Conservation (phyloP, 176 grass and related monocot genomes). For the Zoysia japonica region DNA sequence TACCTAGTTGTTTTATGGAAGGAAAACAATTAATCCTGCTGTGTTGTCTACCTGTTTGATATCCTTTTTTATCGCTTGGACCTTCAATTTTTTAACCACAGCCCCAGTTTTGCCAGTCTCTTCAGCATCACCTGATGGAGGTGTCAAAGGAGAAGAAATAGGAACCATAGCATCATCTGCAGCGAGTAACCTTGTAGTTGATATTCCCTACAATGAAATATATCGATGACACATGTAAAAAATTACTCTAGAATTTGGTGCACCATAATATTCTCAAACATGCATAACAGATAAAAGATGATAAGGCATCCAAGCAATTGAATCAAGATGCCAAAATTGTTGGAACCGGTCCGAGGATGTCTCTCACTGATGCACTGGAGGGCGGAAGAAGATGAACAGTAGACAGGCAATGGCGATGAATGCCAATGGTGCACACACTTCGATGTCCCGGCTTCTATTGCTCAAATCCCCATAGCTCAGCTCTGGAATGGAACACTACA, state of each 20-base stretch:
- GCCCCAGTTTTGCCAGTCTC: slow-evolving; percentile 52
- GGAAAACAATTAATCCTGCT: not conserved
- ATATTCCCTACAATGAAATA: slow-evolving; percentile 60
- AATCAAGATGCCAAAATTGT: no score
- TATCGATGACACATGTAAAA: slow-evolving; percentile 19
- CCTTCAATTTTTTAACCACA: slow-evolving; percentile 49
- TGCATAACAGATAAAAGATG: slow-evolving; percentile 10
- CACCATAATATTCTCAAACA: not conserved
- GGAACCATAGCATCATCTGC: slow-evolving; percentile 74
- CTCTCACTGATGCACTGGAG: no score
- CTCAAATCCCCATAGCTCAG: no score
- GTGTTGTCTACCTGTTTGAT: slow-evolving; percentile 62
- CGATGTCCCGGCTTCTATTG: no score
- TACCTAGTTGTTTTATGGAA: not conserved
- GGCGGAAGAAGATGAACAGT: no score
- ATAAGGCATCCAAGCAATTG: not conserved
- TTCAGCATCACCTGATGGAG: slow-evolving; percentile 37
- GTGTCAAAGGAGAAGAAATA: slow-evolving; percentile 81
- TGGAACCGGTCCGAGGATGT: no score
- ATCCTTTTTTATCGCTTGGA: slow-evolving; percentile 86
- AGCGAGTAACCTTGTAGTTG: slow-evolving; percentile 61
- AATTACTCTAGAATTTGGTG: not conserved
- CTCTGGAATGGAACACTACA: no score
- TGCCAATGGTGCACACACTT: no score
- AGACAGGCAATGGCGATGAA: no score